A percentile compares a stretch with the other conserved stretches of the same genome.
Conservation (phyloP, 2,329 filamentous ascomycete genomes). For the Cercospora berteroae region DNA sequence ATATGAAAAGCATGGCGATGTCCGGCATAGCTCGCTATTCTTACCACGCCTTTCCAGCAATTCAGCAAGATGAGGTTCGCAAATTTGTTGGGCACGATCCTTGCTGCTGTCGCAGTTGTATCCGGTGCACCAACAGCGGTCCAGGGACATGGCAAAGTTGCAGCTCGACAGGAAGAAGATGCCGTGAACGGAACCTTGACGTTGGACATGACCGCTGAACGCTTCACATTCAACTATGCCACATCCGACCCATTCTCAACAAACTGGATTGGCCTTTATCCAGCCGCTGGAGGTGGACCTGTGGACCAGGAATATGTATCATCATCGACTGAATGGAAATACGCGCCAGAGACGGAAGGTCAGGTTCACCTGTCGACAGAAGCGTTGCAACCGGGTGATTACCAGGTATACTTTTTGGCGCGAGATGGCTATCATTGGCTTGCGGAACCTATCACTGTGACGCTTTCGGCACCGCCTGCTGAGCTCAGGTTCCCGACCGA, state of each 20-base stretch:
- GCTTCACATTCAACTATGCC: neutral
- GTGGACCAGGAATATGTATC: neutral
- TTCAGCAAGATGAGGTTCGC: neutral
- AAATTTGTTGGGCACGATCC: neutral
- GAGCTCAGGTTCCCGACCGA: neutral
- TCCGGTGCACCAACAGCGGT: neutral
- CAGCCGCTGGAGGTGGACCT: neutral
- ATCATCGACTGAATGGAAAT: neutral
- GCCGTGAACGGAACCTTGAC: neutral
- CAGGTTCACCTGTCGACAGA: neutral
- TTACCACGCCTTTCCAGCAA: neutral
- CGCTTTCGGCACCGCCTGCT: neutral
- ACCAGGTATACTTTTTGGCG: neutral
- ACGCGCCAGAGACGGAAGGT: neutral
- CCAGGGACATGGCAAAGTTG: neutral
- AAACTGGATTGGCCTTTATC: neutral
- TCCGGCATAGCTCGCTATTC: neutral
- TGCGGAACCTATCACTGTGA: neutral
- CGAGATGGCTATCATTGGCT: neutral
- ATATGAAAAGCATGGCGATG: neutral
- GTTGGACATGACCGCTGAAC: neutral
- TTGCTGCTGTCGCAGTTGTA: neutral
- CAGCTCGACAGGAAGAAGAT: neutral
- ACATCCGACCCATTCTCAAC: neutral
- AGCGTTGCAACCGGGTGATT: neutral